Evolutionary conservation across 2,329 filamentous ascomycete species (phyloP), one percentile per base, ranked within the genome.

Genomic region (Nectriaceae sp.): DNA sequence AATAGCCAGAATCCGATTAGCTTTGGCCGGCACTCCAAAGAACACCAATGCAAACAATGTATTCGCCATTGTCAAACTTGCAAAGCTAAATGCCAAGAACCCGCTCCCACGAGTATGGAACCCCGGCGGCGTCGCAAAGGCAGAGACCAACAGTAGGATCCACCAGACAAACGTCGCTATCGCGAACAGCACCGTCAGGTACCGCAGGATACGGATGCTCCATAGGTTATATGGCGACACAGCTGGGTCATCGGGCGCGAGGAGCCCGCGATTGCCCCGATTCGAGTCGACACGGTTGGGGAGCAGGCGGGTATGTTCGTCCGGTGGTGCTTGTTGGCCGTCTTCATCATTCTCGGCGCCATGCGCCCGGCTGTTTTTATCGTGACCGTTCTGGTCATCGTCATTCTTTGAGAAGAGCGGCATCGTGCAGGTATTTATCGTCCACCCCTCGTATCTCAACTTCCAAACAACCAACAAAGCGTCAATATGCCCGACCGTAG

Each of bases 161-260:
- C 94, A 97, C 93, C 93, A 97, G n/a, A 90, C 62, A 62, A 95
- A 90, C 47, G 85, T 89, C 59, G 92, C 66, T 43, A 84, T 68
- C 18, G 93, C 76, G 64, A 97, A 89, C 31, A 90, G 61, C 46
- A 96, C 76, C 4, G 90, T 93, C 52, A 94, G 69, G 64, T 85
- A 89, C 65, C 91, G 84, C 46, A 94, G 76, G 40, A 88, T 82
- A 16, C 94, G 87, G 42, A 99, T 88, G 50, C 84, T 90, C 87
- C 91, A 96, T 31, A 97, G 82, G 62, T 99, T 99, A 73, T 97
- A 97, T 0, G 94, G 94, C 3, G 90, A 89, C 70, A 96, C 73
- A n/a, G 72, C 73, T 10, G 73, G 72, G 48, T 75, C 73, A 45
- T 75, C 73, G 19, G 73, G 71, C 8, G 62, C 63, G 20, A 75